Evolutionary conservation across 371 early-diverging fungal genomes (phyloP).

Genomic region (Mucor irregularis): DNA sequence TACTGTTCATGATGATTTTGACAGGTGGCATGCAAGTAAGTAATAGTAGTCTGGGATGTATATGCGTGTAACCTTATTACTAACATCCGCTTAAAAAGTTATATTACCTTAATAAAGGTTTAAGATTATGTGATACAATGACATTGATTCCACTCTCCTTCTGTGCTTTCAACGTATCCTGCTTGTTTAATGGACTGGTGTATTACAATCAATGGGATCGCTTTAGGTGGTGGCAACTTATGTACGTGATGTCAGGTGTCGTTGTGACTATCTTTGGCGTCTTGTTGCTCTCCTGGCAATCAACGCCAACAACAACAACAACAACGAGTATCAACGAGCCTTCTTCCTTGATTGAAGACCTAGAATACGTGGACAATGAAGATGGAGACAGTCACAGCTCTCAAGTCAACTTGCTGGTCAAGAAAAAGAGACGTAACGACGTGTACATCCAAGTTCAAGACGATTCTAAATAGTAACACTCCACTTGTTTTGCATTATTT

Average conservation of each 20-base stretch:
- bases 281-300: slow-evolving; percentile 55
- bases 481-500: too few relatives aligned
- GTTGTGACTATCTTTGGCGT: slow-evolving; percentile 61
- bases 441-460: too few relatives aligned
- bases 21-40: slow-evolving; percentile 69
- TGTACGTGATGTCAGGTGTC: slow-evolving; percentile 66
- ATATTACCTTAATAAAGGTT: slow-evolving; percentile 75
- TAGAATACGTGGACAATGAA: slow-evolving; percentile 1
- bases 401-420: slow-evolving; percentile 5
- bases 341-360: too few relatives aligned
- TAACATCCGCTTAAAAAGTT: too few relatives aligned
- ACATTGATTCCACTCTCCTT: slow-evolving; percentile 74
- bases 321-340: too few relatives aligned
- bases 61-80: too few relatives aligned
- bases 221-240: slow-evolving; percentile 59
- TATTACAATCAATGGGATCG: slow-evolving; percentile 76
- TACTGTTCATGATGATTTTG: slow-evolving; percentile 58
- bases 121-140: slow-evolving; percentile 74
- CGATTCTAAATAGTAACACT: too few relatives aligned
- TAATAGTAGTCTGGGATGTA: too few relatives aligned
- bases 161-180: slow-evolving; percentile 74
- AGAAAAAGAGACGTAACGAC: too few relatives aligned
- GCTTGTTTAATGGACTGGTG: slow-evolving; percentile 74
- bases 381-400: not conserved
- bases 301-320: too few relatives aligned